Evolutionary conservation across 257 asterid genomes (phyloP).

Genomic region (Salvia miltiorrhiza): DNA sequence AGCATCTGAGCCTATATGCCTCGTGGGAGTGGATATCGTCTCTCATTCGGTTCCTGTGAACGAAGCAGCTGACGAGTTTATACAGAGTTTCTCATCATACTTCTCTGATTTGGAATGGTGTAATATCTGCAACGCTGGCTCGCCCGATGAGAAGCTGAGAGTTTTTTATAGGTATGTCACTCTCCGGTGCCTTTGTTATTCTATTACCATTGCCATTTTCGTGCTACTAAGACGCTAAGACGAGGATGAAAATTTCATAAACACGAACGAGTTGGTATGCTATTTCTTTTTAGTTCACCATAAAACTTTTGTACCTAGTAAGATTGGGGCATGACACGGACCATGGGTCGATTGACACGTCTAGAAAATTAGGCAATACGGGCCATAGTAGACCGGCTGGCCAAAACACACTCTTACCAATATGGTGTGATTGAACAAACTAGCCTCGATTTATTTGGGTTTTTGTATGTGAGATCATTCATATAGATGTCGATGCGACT

Average conservation of each 20-base stretch:
- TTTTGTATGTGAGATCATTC: not conserved
- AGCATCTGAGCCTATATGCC: constrained; percentile 92
- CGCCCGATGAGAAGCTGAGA: constrained; percentile 53
- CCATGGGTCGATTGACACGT: too few species aligned
- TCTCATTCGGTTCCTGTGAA: constrained; percentile 56
- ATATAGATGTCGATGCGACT: not conserved
- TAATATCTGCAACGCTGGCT: constrained; percentile 42
- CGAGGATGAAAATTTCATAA: too few species aligned
- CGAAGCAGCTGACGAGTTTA: constrained; percentile 55
- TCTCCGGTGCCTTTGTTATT: not conserved
- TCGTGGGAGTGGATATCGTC: constrained; percentile 84
- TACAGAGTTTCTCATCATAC: constrained; percentile 56
- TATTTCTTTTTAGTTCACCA: too few species aligned
- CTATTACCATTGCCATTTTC: not conserved
- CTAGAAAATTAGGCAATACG: too few species aligned
- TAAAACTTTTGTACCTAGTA: too few species aligned
- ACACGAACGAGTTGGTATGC: too few species aligned
- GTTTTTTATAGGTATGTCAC: constrained; percentile 57
- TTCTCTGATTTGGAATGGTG: constrained; percentile 79
- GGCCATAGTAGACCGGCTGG: not conserved
- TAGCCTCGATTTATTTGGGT: not conserved
- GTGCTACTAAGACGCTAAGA: not conserved
- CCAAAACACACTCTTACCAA: not conserved
- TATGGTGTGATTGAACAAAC: not conserved
- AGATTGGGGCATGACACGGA: too few species aligned